These are phyloP conservation scores for Coemansia sp. DNA, from an alignment of 192 early-diverging fungal species.

Conservation along the genomic window DNA sequence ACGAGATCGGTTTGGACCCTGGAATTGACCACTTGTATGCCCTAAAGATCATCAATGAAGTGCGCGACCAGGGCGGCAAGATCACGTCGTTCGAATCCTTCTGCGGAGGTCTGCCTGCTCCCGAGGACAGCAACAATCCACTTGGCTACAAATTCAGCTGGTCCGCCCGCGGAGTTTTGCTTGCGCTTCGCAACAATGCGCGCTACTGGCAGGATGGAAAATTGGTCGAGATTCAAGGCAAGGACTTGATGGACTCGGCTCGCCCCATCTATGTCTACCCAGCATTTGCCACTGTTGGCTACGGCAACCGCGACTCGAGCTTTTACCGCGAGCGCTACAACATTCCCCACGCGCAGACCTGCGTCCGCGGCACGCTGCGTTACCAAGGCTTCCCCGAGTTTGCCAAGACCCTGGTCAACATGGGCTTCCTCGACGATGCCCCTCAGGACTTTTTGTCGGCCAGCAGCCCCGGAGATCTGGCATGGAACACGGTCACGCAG, in stretches of 20 bases:
- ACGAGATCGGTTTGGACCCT: constrained; percentile 98
- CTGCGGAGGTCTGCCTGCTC: constrained; percentile 98
- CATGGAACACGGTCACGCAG: constrained; percentile 79
- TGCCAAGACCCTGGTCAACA: constrained; percentile 89
- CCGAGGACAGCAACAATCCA: constrained; percentile 95
- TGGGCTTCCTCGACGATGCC: constrained; percentile 88
- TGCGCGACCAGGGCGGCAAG: constrained; percentile 78
- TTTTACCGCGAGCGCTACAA: constrained; percentile 92
- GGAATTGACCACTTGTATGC: constrained; percentile 97
- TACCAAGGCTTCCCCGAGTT: constrained; percentile 98
- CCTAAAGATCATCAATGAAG: constrained; percentile 89
- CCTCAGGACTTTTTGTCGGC: constrained; percentile 61
- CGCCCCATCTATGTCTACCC: constrained; percentile 94
- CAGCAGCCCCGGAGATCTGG: constrained; percentile 53
- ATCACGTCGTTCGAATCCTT: constrained; percentile 89
- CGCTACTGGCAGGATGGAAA: constrained; percentile 89
- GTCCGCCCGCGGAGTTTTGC: constrained; percentile 96
- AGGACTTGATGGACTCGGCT: constrained; percentile 88
- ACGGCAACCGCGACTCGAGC: constrained; percentile 97
- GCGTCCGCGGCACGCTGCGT: constrained; percentile 92
- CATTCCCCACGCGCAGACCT: constrained; percentile 91
- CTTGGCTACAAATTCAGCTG: constrained; percentile 99
- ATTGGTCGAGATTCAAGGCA: constrained; percentile 78
- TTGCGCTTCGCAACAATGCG: constrained; percentile 93
- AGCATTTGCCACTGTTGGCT: constrained; percentile 92